Evolutionary conservation across 1,284 basidiomycete genomes (phyloP).

Genomic region (Ceratobasidium sp.): DNA sequence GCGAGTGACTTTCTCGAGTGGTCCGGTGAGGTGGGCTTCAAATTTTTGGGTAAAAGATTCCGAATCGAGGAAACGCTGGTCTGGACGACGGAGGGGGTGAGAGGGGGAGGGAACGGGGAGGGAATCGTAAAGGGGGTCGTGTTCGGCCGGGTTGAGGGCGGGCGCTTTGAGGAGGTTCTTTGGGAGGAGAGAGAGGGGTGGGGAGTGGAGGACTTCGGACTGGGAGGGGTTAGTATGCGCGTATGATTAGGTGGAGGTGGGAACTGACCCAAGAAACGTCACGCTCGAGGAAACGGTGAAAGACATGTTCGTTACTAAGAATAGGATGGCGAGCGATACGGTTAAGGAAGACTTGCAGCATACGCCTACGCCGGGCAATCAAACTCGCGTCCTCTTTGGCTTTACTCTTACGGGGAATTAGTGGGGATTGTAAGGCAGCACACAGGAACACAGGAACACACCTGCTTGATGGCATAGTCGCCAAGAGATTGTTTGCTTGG

Average conservation of each 20-base stretch:
- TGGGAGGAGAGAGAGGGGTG: slow-evolving; percentile 88
- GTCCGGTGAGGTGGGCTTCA: slow-evolving; percentile 87
- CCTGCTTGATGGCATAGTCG: slow-evolving; percentile 97
- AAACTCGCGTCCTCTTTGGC: slow-evolving; percentile 96
- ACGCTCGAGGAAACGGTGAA: slow-evolving; percentile 94
- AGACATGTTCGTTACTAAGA: slow-evolving; percentile 91
- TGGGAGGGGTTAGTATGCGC: slow-evolving; percentile 52
- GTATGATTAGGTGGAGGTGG: not conserved
- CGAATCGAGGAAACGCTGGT: slow-evolving; percentile 94
- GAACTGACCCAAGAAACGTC: slow-evolving; percentile 90
- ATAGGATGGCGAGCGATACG: slow-evolving; percentile 91
- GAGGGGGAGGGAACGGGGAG: slow-evolving; percentile 89
- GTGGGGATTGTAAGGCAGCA: not conserved
- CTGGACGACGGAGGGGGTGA: slow-evolving; percentile 86
- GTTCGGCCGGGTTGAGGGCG: slow-evolving; percentile 91
- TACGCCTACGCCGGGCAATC: slow-evolving; percentile 91
- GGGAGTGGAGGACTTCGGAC: slow-evolving; percentile 91
- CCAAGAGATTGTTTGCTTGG: slow-evolving; percentile 96
- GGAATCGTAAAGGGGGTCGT: slow-evolving; percentile 79
- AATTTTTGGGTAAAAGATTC: slow-evolving; percentile 98
- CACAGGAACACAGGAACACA: slow-evolving; percentile 48
- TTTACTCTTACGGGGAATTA: slow-evolving; percentile 59
- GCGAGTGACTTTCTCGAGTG: slow-evolving; percentile 96
- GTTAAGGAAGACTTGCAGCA: slow-evolving; percentile 95
- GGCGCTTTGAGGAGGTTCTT: slow-evolving; percentile 97